These are phyloP conservation scores for Tetrahymena thermophila DNA, from an alignment of 73 alveolate genomes.

Conservation along the genomic window DNA sequence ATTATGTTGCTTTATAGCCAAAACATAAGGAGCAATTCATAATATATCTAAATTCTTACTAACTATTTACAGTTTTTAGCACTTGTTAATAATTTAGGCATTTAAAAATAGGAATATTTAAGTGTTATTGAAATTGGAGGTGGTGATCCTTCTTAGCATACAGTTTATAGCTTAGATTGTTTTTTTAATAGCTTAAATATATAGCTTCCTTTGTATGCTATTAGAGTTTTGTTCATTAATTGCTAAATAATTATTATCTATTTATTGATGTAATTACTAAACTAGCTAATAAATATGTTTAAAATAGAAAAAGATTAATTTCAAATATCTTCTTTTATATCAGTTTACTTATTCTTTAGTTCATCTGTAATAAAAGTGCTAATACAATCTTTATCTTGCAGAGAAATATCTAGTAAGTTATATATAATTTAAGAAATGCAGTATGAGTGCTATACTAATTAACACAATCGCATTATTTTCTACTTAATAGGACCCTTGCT, in stretches of 20 bases:
- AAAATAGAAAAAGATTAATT: neutral
- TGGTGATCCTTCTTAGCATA: neutral
- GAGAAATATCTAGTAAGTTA: neutral
- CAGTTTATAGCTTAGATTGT: neutral
- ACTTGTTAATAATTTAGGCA: neutral
- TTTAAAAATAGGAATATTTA: neutral
- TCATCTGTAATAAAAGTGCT: neutral
- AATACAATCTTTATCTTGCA: neutral
- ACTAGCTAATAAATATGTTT: neutral
- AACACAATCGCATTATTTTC: neutral
- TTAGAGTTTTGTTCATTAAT: neutral
- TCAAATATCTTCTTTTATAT: neutral
- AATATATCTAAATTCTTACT: neutral
- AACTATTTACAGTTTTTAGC: neutral
- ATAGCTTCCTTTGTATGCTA: neutral
- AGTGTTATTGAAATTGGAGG: neutral
- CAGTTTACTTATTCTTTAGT: neutral
- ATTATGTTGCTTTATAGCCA: neutral
- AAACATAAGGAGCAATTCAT: neutral
- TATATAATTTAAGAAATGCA: neutral
- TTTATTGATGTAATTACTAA: neutral
- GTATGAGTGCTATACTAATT: neutral
- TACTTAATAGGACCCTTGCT: neutral
- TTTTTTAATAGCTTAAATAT: neutral
- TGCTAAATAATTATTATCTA: neutral